Percentiles rank a stretch among this genome's conserved stretches.
Evolutionary conservation across 108 stramenopile genomes (phyloP).

Genomic region (Skeletonema costatum): DNA sequence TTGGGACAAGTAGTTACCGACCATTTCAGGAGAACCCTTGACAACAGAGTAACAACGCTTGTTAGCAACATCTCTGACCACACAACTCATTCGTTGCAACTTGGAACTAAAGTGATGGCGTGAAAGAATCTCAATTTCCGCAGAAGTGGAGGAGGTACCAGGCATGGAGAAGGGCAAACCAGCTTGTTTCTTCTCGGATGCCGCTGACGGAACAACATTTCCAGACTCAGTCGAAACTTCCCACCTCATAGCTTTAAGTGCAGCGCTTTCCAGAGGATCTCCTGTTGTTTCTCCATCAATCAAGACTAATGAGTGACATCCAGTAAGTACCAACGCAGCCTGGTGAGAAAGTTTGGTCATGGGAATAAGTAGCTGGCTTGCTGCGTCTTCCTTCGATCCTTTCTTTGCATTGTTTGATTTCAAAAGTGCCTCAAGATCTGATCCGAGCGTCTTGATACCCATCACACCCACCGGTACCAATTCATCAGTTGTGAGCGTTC

Average conservation of each 20-base stretch:
- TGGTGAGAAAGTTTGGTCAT: slow-evolving; percentile 72
- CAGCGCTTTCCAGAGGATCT: slow-evolving; percentile 90
- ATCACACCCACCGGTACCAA: slow-evolving; percentile 94
- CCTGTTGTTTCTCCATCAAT: slow-evolving; percentile 90
- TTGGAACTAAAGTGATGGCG: slow-evolving; percentile 98
- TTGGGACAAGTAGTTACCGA: slow-evolving; percentile 68
- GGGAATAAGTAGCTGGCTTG: slow-evolving; percentile 60
- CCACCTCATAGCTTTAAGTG: slow-evolving; percentile 88
- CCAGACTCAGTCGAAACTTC: slow-evolving; percentile 56
- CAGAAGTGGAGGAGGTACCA: slow-evolving; percentile 23
- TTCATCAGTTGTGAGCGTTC: slow-evolving; percentile 97
- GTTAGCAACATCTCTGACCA: slow-evolving; percentile 59
- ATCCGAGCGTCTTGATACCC: slow-evolving; percentile 13
- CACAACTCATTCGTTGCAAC: slow-evolving; percentile 97
- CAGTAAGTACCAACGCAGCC: slow-evolving; percentile 83
- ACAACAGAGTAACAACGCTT: slow-evolving; percentile 77
- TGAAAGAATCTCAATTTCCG: slow-evolving; percentile 75
- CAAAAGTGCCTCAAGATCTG: slow-evolving; percentile 6
- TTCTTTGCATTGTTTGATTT: slow-evolving; percentile 31
- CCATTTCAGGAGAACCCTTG: slow-evolving; percentile 97
- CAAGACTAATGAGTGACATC: slow-evolving; percentile 90
- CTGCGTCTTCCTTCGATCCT: slow-evolving; percentile 43
- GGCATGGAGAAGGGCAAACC: slow-evolving; percentile 51
- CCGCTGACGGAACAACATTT: slow-evolving; percentile 56
- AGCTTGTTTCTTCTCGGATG: slow-evolving; percentile 62